These are phyloP conservation scores for Citrus trifoliata DNA, from an alignment of 345 rosid species.

Conservation along the genomic window DNA sequence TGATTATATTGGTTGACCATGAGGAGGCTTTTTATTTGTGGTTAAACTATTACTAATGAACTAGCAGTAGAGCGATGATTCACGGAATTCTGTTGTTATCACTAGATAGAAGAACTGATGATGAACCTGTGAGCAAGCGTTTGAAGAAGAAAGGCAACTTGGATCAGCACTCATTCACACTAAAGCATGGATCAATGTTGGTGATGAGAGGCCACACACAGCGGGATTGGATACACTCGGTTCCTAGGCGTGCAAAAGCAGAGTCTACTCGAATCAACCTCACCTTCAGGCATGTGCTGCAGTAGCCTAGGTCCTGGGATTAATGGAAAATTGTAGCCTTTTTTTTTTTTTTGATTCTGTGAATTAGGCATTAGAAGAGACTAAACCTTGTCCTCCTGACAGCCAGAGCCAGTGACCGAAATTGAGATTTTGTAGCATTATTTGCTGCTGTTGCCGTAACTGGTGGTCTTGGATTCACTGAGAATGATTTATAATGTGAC, in stretches of 20 bases:
- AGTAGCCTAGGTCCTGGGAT: not conserved
- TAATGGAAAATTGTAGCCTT: not conserved
- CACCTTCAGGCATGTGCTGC: constrained; percentile 62
- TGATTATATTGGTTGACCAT: no score
- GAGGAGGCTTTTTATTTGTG: no score
- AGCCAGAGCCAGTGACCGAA: not conserved
- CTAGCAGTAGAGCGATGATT: not conserved
- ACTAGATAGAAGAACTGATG: constrained; percentile 33
- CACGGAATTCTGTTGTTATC: not conserved
- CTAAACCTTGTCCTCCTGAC: not conserved
- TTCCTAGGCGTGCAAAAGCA: constrained; percentile 75
- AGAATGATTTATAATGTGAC: not conserved
- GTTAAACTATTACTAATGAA: no score
- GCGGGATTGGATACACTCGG: constrained; percentile 88
- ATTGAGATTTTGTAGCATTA: not conserved
- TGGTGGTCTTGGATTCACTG: not conserved
- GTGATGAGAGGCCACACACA: constrained; percentile 88
- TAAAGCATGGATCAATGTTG: constrained; percentile 82
- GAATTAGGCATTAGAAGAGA: no score
- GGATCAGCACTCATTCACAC: constrained; percentile 48
- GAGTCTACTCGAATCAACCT: constrained; percentile 69
- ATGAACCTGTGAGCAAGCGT: constrained; percentile 54
- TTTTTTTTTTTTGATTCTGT: no score
- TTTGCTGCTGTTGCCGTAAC: not conserved
- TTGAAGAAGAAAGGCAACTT: constrained; percentile 31